These are phyloP conservation scores for Backusella tarrabulga DNA, from an alignment of 192 early-diverging fungal genomes.

Conservation along the genomic window DNA sequence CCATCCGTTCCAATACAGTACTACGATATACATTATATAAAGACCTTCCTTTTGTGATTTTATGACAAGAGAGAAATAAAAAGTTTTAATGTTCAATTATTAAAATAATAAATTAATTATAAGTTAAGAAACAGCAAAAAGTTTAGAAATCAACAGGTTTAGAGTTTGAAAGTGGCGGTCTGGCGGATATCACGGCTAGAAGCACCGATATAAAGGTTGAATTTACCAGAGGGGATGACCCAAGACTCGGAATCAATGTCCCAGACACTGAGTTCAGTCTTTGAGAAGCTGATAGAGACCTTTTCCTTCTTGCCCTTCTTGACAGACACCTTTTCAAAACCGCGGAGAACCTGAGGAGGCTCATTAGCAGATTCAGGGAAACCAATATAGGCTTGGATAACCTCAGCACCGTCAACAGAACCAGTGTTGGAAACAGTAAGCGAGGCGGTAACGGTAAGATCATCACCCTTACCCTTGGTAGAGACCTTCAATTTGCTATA, in stretches of 20 bases:
- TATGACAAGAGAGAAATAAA: too few relatives aligned
- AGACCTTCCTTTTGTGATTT: too few relatives aligned
- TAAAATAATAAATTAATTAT: neutral
- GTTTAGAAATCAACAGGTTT: neutral
- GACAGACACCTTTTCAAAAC: conserved; percentile 30
- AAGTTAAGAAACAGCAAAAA: neutral
- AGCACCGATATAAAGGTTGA: conserved; percentile 52
- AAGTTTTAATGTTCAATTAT: too few relatives aligned
- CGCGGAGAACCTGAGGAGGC: conserved; percentile 15
- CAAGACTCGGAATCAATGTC: conserved; percentile 34
- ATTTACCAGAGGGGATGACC: conserved; percentile 48
- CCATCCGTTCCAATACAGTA: too few relatives aligned
- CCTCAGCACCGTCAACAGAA: conserved; percentile 27
- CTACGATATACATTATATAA: too few relatives aligned
- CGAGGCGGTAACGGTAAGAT: conserved; percentile 14
- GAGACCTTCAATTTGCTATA: conserved; percentile 39
- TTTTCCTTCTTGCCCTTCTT: neutral
- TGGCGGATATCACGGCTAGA: conserved; percentile 47
- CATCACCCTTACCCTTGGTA: neutral
- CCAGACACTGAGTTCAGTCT: conserved; percentile 52
- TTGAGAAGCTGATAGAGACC: conserved; percentile 42
- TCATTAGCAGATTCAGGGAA: conserved; percentile 27
- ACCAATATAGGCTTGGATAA: conserved; percentile 39
- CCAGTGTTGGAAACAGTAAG: conserved; percentile 37
- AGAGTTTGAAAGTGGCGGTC: conserved; percentile 9